Conservation (phyloP, 2,329 filamentous ascomycete species). For the Ampelomyces quisqualis region DNA sequence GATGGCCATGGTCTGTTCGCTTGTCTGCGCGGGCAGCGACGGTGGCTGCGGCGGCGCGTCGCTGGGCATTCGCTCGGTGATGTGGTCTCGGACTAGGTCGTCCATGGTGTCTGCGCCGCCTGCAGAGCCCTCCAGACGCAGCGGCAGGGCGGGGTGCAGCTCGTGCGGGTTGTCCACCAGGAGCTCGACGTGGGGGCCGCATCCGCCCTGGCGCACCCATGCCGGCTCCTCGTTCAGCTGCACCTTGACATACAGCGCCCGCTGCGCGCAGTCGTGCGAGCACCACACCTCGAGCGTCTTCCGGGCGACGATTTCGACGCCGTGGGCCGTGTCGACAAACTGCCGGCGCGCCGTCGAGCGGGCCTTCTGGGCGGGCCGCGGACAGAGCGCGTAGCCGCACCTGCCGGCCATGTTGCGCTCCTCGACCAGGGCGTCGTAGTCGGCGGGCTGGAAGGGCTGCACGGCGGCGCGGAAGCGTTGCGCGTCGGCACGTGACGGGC, state of each 20-base stretch:
- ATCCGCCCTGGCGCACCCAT: slow-evolving; percentile 69
- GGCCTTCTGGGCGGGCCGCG: slow-evolving; percentile 59
- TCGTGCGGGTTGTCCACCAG: slow-evolving; percentile 41
- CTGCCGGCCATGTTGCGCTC: slow-evolving; percentile 82
- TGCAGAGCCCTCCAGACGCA: slow-evolving; percentile 23
- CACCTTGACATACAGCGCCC: slow-evolving; percentile 82
- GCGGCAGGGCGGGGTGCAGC: slow-evolving; percentile 28
- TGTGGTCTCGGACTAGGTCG: slow-evolving; percentile 40
- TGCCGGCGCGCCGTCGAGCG: slow-evolving; percentile 57
- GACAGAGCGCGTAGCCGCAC: slow-evolving; percentile 84
- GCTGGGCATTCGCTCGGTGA: slow-evolving; percentile 31
- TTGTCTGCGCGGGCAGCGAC: slow-evolving; percentile 18
- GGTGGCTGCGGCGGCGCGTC: slow-evolving; percentile 29
- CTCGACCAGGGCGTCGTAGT: slow-evolving; percentile 85
- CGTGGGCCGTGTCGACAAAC: slow-evolving; percentile 63
- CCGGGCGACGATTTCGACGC: slow-evolving; percentile 65
- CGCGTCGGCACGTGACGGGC: slow-evolving; percentile 61
- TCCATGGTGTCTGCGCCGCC: slow-evolving; percentile 33
- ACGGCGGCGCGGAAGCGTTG: slow-evolving; percentile 66
- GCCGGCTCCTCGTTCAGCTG: slow-evolving; percentile 83
- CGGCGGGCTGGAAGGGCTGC: slow-evolving; percentile 74
- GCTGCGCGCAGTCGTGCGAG: slow-evolving; percentile 71
- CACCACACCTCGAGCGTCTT: slow-evolving; percentile 86
- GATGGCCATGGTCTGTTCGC: slow-evolving; percentile 38
- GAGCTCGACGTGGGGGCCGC: slow-evolving; percentile 43